These are phyloP conservation scores for Ustilago xerochloae DNA, from an alignment of 1,284 basidiomycete species.

Conservation along the genomic window DNA sequence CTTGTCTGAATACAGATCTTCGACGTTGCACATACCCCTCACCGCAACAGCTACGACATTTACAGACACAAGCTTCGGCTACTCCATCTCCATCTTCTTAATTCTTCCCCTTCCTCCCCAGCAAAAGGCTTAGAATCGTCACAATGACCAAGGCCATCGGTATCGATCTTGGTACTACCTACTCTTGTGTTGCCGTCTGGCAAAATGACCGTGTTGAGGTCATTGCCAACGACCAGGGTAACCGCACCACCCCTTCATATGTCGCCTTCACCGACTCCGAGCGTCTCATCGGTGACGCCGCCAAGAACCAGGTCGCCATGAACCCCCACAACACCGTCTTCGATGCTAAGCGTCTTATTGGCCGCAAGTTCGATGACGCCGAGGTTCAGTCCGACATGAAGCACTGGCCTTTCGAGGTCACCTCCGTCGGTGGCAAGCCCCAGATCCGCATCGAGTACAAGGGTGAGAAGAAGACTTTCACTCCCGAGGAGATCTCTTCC, in stretches of 20 bases:
- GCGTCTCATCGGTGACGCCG: slow-evolving; percentile 94
- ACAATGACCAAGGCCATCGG: slow-evolving; percentile 81
- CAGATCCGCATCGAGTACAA: slow-evolving; percentile 88
- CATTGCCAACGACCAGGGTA: slow-evolving; percentile 91
- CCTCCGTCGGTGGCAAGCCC: slow-evolving; percentile 85
- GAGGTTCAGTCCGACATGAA: slow-evolving; percentile 96
- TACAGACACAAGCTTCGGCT: slow-evolving; percentile 26
- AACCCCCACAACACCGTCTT: slow-evolving; percentile 74
- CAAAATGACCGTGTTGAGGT: slow-evolving; percentile 98
- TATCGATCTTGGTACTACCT: slow-evolving; percentile 86
- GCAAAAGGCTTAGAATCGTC: slow-evolving; percentile 22
- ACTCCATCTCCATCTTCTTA: not conserved
- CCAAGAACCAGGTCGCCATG: slow-evolving; percentile 86
- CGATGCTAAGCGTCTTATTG: slow-evolving; percentile 90
- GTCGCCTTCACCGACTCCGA: slow-evolving; percentile 76
- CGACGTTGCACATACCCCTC: slow-evolving; percentile 48
- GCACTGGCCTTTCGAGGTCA: slow-evolving; percentile 92
- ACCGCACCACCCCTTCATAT: slow-evolving; percentile 87
- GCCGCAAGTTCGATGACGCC: slow-evolving; percentile 82
- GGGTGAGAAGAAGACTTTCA: slow-evolving; percentile 91
- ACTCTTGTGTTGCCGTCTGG: slow-evolving; percentile 83
- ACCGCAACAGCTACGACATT: slow-evolving; percentile 21
- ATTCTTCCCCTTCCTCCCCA: slow-evolving; percentile 2
- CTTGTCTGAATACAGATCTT: slow-evolving; percentile 20
- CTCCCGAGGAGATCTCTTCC: slow-evolving; percentile 95